Evolutionary conservation across 2,329 filamentous ascomycete genomes (phyloP), one percentile per base, ranked within the genome.

Genomic region (Ophiostoma triangulosporum): DNA sequence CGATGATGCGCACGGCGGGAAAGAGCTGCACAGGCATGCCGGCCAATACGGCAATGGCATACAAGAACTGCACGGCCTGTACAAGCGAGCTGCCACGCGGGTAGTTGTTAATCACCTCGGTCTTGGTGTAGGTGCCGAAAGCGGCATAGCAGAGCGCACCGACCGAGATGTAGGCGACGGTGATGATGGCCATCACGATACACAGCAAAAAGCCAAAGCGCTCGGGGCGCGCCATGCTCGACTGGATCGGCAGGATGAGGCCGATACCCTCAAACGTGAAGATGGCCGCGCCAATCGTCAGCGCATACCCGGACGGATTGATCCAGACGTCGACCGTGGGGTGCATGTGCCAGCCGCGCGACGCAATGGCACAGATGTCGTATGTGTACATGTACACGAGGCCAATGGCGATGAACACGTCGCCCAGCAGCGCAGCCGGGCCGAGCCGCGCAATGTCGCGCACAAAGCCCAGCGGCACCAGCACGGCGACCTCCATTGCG

Each of bases 211-310:
- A 71, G 60, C 78, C 74, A 60, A 88, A 88, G 17, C 80, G 74
- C 57, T 86, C 71, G 0, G 84, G 84, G 55, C 81, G 71, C 61
- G 77, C 78, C 84, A 88, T 88, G 54, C 80, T 84, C 8, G 82
- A 84, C 63, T 88, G 83, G 52, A 88, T 88, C 0, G 84, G 84
- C 8, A 88, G 70, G 58, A 88, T 86, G 24, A 88, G 76, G 1
- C 84, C 84, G 48, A 88, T 88, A 48, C 84, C 84, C 64, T 88
- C 84, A 60, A 87, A 88, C 0, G 84, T 87, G 68, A 88, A 88
- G 62, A 88, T 87, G 35, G 83, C 80, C 2, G 82, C 79, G 51
- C 84, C 84, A 48, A 88, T 76, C 26, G 83, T 88, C 52, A 88
- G 70, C 0, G 84, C 83, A 63, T 83, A 88, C 54, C 77, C 73